Evolutionary conservation across 306 rosid species (phyloP).

Genomic region (Rosa multiflora): DNA sequence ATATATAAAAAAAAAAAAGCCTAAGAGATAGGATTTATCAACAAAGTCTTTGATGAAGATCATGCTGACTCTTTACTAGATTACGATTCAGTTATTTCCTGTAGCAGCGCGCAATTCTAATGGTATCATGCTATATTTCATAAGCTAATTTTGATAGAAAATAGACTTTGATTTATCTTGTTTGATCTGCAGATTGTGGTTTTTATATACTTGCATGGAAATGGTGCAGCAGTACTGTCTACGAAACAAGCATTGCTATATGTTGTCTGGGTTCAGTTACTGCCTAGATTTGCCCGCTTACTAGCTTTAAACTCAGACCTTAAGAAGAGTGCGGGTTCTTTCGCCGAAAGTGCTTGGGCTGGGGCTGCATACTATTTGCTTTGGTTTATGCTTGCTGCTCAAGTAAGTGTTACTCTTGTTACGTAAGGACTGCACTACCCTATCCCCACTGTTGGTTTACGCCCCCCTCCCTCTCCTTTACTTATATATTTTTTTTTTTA

Average conservation of each 20-base stretch:
- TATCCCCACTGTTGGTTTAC: too few species aligned
- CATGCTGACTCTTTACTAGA: background rate
- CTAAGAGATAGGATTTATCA: background rate
- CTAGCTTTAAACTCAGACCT: slow-evolving; percentile 77
- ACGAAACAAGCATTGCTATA: slow-evolving; percentile 66
- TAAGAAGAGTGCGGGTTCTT: slow-evolving; percentile 82
- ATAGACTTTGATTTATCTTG: background rate
- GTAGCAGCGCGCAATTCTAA: background rate
- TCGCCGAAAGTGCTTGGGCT: slow-evolving; percentile 79
- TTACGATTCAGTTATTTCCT: background rate
- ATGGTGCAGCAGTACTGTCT: slow-evolving; percentile 51
- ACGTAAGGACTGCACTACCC: background rate
- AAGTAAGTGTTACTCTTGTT: slow-evolving; percentile 50
- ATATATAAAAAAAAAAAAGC: background rate
- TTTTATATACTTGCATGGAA: slow-evolving; percentile 49
- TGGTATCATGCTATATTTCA: background rate
- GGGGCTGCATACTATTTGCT: slow-evolving; percentile 88
- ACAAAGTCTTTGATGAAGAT: background rate
- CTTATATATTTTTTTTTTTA: too few species aligned
- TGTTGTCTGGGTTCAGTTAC: slow-evolving; percentile 59
- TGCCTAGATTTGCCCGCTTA: slow-evolving; percentile 75
- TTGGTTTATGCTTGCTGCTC: slow-evolving; percentile 82
- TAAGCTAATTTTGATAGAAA: background rate
- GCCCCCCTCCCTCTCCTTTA: too few species aligned
- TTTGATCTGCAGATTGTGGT: slow-evolving; percentile 57